Evolutionary conservation across 1,284 basidiomycete species (phyloP), one percentile per base, ranked within the genome.

Genomic region (Ustilago xerochloae): DNA sequence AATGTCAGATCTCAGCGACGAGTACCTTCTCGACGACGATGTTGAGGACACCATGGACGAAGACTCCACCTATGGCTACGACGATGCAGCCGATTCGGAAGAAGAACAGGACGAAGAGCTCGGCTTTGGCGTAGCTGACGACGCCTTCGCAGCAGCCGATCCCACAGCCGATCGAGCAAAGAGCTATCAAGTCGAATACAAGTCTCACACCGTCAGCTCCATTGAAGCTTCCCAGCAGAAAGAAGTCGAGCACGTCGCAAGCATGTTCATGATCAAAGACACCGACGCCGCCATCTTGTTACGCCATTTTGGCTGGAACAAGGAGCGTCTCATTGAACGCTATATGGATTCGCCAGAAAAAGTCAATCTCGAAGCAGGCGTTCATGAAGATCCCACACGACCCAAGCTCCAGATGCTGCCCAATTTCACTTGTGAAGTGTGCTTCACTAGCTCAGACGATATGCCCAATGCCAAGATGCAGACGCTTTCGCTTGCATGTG

Each of bases 241-340:
- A 39, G 81, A 84, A 48, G 70, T 81, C 22, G 81, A 81, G 15
- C 80, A 83, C 32, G 70, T 84, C 24, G 75, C 82, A 7, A 72
- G 69, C 60, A 83, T 83, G 77, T 83, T 84, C 46, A 54, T 75
- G 62, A 73, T 80, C 64, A 80, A 80, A 60, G 67, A 77, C 16
- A 77, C 74, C 24, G 82, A 84, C 46, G 94, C 95, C 2, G 89
- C 91, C 1, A 87, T 95, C 47, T 88, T 99, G 6, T 87, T 99
- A 48, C 90, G 94, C 30, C 88, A 94, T 86, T 90, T 92, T 87
- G 88, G 88, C 48, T 99, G 96, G 96, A 98, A 99, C 88, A 93
- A 93, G 82, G 96, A 99, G 85, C 91, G 91, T 63, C 89, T 98
- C n/a, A 83, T 86, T 64, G 86, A 86, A 54, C 77, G 67, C 29